Evolutionary conservation across 2,329 filamentous ascomycete species (phyloP), one percentile per base, ranked within the genome.

Genomic region (Shiraia bambusicola): DNA sequence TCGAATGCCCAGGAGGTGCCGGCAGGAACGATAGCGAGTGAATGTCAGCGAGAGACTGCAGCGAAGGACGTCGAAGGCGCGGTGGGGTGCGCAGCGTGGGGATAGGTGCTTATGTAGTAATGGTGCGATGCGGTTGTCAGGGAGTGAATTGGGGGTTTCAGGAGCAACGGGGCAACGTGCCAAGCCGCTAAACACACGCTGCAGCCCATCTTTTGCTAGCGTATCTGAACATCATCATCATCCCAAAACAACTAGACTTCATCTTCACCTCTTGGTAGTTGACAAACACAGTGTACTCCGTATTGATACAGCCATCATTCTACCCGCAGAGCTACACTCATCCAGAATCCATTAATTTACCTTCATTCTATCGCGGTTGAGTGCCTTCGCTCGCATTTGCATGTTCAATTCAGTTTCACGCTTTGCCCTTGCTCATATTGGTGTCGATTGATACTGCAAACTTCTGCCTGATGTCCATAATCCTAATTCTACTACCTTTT

Each of bases 81-180:
- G 33, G 55, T 45, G 52, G 54, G 47, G 52, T 56, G 44, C 40
- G 13, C 38, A 39, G 42, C 43, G 53, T 45, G 42, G 56, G 24
- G 53, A 54, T 45, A 48, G 40, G 32, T 37, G n/a, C n/a, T n/a
- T n/a, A n/a, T n/a, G n/a, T n/a, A n/a, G n/a, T n/a, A n/a, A 33
- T 42, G 38, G 31, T 45, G 44, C 41, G 48, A 46, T 49, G 47
- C 50, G 58, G 59, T 65, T 63, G 61, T 61, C 56, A 61, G 51
- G 61, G 54, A 54, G 54, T 50, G 51, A 55, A 52, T 57, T 53
- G 36, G 36, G n/a, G 9, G 50, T 54, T 52, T 52, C 50, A 56
- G 48, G 53, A 52, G 49, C 40, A 27, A 45, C 40, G 27, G 34
- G 31, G 16, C 15, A 24, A 39, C 13, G 4, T 37, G 50, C 34